Conservation (phyloP, 306 rosid species). For the Inga leiocalycina region DNA sequence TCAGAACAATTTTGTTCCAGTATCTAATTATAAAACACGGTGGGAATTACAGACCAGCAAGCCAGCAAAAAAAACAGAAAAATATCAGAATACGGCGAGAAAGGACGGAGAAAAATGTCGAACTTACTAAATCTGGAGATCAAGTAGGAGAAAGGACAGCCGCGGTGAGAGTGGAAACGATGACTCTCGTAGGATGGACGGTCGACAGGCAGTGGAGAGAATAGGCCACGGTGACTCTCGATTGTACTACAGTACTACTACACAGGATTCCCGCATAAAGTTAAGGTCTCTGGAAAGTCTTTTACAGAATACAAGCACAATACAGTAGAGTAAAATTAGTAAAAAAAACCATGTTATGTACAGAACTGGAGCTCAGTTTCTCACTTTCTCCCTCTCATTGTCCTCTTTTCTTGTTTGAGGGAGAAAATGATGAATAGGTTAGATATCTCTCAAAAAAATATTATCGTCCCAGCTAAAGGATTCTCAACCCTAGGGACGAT, state of each 20-base stretch:
- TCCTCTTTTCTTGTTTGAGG: not conserved
- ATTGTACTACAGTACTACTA: not conserved
- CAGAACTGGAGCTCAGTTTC: slow-evolving; percentile 43
- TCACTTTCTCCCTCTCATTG: slow-evolving; percentile 14
- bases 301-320: not conserved
- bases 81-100: no score
- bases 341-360: slow-evolving; percentile 32
- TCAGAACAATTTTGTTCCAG: no score
- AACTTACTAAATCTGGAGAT: no score
- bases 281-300: not conserved
- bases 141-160: no score
- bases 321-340: not conserved
- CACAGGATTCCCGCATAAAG: not conserved
- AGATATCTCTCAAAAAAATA: slow-evolving; percentile 33
- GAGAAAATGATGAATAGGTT: slow-evolving; percentile 50
- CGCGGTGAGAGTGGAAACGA: no score
- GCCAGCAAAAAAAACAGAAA: no score
- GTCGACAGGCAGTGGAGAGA: no score
- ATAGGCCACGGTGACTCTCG: no score
- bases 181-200: no score
- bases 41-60: no score
- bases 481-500: slow-evolving; percentile 45
- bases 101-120: no score
- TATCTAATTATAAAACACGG: no score
- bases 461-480: not conserved